A percentile compares a stretch with the other conserved stretches of the same genome.
Evolutionary conservation across 768 basidiomycete genomes (phyloP).

Genomic region (Termitomyces bulborhizus): DNA sequence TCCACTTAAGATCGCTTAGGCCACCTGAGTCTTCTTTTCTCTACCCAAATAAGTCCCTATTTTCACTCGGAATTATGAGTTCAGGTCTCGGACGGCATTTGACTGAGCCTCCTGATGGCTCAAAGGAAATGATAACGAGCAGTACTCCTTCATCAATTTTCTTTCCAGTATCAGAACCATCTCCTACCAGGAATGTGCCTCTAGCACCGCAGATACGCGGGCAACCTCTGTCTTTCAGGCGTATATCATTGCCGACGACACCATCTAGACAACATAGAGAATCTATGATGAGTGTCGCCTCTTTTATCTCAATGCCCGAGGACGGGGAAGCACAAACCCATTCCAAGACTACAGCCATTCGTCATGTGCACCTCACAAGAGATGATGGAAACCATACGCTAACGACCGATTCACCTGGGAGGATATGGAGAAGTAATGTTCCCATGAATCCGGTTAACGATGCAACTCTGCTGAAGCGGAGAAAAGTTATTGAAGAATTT

Average conservation of each 20-base stretch:
- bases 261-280: constrained; percentile 50
- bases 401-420: constrained; percentile 33
- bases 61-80: neutral
- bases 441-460: constrained; percentile 38
- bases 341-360: constrained; percentile 26
- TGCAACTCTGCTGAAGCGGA: constrained; percentile 46
- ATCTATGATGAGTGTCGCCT: constrained; percentile 65
- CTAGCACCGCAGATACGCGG: constrained; percentile 29
- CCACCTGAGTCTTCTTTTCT: neutral
- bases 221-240: constrained; percentile 54
- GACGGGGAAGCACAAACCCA: constrained; percentile 25
- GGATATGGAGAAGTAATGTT: constrained; percentile 28
- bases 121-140: constrained; percentile 4
- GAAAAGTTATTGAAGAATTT: constrained; percentile 74
- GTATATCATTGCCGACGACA: constrained; percentile 54
- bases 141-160: constrained; percentile 16
- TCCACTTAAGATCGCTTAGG: neutral
- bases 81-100: constrained; percentile 3
- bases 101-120: neutral
- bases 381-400: constrained; percentile 27
- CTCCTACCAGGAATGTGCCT: constrained; percentile 10
- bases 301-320: constrained; percentile 68
- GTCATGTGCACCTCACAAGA: constrained; percentile 20
- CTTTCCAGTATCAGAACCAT: constrained; percentile 22
- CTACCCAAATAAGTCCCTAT: neutral